Conservation (phyloP, 805 yeast genomes). For the Starmerella lactis-condensi region DNA sequence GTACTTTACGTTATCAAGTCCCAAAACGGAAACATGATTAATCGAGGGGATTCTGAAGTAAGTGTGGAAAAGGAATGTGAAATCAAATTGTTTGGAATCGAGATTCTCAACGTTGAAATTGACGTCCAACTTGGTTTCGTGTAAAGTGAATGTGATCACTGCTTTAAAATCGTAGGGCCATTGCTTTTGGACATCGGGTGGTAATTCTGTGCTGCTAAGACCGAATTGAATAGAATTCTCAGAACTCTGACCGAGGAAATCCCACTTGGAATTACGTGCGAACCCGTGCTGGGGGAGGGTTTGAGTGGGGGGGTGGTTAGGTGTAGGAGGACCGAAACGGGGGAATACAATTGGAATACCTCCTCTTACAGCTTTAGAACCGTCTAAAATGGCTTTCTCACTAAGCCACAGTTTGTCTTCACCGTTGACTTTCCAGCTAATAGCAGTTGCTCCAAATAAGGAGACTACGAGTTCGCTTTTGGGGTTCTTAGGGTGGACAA, state of each 20-base stretch:
- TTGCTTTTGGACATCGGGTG: constrained; percentile 35
- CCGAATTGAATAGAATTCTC: constrained; percentile 70
- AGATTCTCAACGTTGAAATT: constrained; percentile 55
- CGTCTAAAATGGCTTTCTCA: constrained; percentile 58
- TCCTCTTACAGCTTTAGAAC: constrained; percentile 87
- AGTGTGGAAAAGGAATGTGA: constrained; percentile 91
- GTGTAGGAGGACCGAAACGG: constrained; percentile 42
- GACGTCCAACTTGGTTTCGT: constrained; percentile 31
- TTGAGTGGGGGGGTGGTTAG: constrained; percentile 25
- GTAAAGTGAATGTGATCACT: constrained; percentile 47
- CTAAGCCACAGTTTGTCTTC: constrained; percentile 65
- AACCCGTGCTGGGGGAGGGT: constrained; percentile 89
- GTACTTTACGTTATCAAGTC: constrained; percentile 53
- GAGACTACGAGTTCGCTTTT: constrained; percentile 37
- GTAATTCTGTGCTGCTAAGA: constrained; percentile 66
- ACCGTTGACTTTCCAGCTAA: constrained; percentile 60
- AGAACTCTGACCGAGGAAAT: constrained; percentile 69
- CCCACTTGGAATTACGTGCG: constrained; percentile 84
- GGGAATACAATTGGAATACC: constrained; percentile 96
- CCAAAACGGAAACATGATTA: constrained; percentile 57
- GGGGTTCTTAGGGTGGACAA: constrained; percentile 9
- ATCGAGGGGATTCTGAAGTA: constrained; percentile 61
- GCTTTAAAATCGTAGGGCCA: constrained; percentile 69
- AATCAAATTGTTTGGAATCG: constrained; percentile 43
- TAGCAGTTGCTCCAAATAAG: constrained; percentile 73